Percentiles rank a stretch among this genome's conserved stretches.
phyloP scores from a whole-genome alignment of 805 yeast species.

The Wickerhamia fluorescens region DNA sequence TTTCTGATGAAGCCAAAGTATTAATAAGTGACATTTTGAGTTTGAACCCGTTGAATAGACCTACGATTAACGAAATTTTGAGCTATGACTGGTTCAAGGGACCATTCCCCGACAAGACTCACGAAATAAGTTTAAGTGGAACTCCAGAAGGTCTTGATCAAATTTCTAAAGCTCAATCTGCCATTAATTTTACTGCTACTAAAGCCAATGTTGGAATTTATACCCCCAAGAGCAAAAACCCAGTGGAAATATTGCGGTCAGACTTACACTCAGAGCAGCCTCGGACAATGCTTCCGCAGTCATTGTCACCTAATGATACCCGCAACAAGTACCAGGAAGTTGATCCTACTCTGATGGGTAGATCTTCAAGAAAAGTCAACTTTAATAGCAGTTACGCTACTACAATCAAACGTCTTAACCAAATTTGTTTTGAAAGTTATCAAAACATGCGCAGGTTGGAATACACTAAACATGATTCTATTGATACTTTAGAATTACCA shows the following conservation, averaged over 20 bases:
- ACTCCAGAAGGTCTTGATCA: constrained; percentile 52
- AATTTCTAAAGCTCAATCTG: constrained; percentile 54
- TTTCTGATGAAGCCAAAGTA: constrained; percentile 64
- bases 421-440: constrained; percentile 29
- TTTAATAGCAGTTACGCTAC: constrained; percentile 33
- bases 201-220: constrained; percentile 60
- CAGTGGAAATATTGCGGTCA: constrained; percentile 62
- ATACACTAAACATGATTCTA: constrained; percentile 24
- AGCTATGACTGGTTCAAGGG: constrained; percentile 85
- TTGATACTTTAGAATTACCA: constrained; percentile 32
- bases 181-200: constrained; percentile 58
- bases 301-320: constrained; percentile 89
- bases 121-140: constrained; percentile 53
- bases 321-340: constrained; percentile 79
- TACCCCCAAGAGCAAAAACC: constrained; percentile 46
- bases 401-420: constrained; percentile 32
- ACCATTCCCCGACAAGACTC: constrained; percentile 67
- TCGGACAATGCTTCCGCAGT: constrained; percentile 69
- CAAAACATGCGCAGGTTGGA: constrained; percentile 38
- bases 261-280: constrained; percentile 67
- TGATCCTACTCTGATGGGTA: constrained; percentile 28
- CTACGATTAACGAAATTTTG: constrained; percentile 69
- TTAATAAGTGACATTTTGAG: constrained; percentile 69
- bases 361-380: constrained; percentile 30
- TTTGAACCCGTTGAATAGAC: constrained; percentile 75